phyloP scores from a whole-genome alignment of 306 rosid genomes.

The Ochetophila trinervis region DNA sequence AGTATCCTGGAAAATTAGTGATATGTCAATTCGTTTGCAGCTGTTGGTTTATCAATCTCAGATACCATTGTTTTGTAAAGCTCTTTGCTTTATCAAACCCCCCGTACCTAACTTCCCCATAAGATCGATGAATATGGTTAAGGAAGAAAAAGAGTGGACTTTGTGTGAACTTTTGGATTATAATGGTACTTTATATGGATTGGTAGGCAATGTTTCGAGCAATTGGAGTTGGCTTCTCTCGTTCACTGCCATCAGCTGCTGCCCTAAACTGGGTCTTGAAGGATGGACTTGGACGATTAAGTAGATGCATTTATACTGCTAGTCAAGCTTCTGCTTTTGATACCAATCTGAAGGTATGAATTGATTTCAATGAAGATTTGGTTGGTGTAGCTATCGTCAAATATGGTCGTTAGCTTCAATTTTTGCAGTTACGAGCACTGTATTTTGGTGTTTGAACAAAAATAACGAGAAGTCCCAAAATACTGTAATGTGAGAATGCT shows the following conservation, averaged over 20 bases:
- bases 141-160: background rate
- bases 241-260: conserved; percentile 90
- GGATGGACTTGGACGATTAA: conserved; percentile 88
- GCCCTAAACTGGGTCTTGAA: conserved; percentile 90
- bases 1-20: background rate
- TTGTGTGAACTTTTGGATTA: conserved; percentile 17
- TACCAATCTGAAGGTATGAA: conserved; percentile 78
- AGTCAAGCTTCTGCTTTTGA: conserved; percentile 84
- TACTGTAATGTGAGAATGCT: conserved; percentile 24
- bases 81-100: too few species aligned
- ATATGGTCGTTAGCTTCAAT: conserved; percentile 3
- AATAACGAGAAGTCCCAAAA: conserved; percentile 4
- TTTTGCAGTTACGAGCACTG: conserved; percentile 24
- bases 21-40: background rate
- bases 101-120: too few species aligned
- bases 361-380: conserved; percentile 6
- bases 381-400: background rate
- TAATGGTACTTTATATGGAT: conserved; percentile 22
- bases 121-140: background rate
- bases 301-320: conserved; percentile 88
- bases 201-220: conserved; percentile 92
- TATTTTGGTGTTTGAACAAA: conserved; percentile 24
- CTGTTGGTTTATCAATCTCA: too few species aligned
- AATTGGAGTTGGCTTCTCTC: conserved; percentile 76
- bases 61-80: too few species aligned